These are phyloP conservation scores for Kodamaea neixiangensis DNA, from an alignment of 805 yeast genomes.

Conservation along the genomic window DNA sequence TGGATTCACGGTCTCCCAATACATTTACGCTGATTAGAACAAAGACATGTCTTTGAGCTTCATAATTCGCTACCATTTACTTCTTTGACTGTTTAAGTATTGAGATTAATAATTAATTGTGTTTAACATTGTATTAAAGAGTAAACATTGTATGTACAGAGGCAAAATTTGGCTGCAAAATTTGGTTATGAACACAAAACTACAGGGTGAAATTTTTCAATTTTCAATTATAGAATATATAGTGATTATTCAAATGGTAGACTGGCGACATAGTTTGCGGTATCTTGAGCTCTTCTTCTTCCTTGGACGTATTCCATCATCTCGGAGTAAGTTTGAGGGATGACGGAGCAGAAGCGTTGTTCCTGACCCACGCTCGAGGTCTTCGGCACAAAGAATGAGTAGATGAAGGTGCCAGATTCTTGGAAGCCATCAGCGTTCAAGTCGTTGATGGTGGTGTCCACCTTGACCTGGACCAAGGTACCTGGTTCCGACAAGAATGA, in stretches of 20 bases:
- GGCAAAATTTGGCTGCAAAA: not conserved
- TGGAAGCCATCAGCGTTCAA: constrained; percentile 61
- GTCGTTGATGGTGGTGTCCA: constrained; percentile 74
- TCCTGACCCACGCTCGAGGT: constrained; percentile 40
- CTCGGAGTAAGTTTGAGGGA: constrained; percentile 86
- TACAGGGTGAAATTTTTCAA: not conserved
- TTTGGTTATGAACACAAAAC: not conserved
- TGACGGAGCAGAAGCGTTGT: constrained; percentile 71
- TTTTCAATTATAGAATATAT: not conserved
- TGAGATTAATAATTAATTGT: not conserved
- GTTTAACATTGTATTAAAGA: not conserved
- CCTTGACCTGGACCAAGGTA: constrained; percentile 85
- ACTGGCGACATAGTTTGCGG: constrained; percentile 61
- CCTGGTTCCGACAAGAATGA: constrained; percentile 77
- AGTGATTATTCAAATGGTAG: constrained; percentile 22
- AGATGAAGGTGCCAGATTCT: constrained; percentile 85
- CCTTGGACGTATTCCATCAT: constrained; percentile 92
- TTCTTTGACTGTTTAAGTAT: constrained; percentile 3
- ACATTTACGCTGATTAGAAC: not conserved
- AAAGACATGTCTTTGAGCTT: not conserved
- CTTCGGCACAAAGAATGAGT: constrained; percentile 82
- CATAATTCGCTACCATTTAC: not conserved
- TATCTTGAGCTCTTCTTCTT: constrained; percentile 83
- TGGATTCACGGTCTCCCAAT: not conserved
- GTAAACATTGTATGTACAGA: not conserved